Evolutionary conservation across 1,284 basidiomycete species (phyloP), one percentile per base, ranked within the genome.

Genomic region (Clitocybe nebularis): DNA sequence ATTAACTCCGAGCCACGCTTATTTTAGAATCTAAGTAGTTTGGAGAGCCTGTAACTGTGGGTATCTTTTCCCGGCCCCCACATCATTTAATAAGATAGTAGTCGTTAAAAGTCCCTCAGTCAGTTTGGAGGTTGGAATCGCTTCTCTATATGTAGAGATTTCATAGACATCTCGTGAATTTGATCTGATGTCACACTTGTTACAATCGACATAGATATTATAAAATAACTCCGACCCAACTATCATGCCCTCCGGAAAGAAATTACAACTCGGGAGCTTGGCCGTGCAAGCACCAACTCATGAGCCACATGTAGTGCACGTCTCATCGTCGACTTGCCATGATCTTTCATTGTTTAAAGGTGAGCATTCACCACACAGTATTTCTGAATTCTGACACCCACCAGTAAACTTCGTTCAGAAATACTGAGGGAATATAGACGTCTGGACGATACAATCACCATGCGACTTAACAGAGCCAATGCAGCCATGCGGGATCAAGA

Each of bases 271-370:
- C 16, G 84, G 84, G 24, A 85, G 82, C 53, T 69, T 81, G 36
- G 81, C 83, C 8, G 61, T 88, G 37, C 81, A 86, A 63, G 75
- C 73, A 14, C 82, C 84, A 9, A 71, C 74, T 22, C 57, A 71
- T 43, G 67, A 72, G 23, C 71, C 77, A 33, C 80, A 82, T 49
- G 66, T 75, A 2, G 77, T 86, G 8, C 76, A 78, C 56, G 78
- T 90, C 38, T 75, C 80, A 14, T 65, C 79, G 14, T 68, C 75
- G 51, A 87, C 88, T 56, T 94, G 91, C 56, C 78, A 81, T 56
- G 77, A 93, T 56, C 72, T 94, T 23, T 79, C 79, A 13, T 56
- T 87, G 5, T 94, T 94, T 73, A 92, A 91, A 79, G 87, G 91
- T 86, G n/a, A n/a, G n/a, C n/a, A n/a, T n/a, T n/a, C n/a, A n/a